Evolutionary conservation across 2,329 filamentous ascomycete genomes (phyloP).

Genomic region (Dactylellina cionopaga): DNA sequence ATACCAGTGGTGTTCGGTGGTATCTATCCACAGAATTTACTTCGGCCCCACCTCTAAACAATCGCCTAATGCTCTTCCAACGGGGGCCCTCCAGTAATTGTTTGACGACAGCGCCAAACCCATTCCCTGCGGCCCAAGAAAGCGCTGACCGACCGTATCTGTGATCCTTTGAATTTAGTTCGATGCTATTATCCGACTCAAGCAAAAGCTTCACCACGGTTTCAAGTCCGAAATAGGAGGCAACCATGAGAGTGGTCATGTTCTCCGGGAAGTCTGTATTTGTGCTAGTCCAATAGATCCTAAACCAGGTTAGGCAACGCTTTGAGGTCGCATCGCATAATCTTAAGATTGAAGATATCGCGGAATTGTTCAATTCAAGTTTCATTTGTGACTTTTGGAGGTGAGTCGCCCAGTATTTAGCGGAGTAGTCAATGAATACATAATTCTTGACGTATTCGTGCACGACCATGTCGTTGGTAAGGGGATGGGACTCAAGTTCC

Average conservation of each 20-base stretch:
- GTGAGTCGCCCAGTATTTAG: background rate
- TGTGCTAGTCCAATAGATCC: background rate
- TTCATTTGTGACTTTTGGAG: background rate
- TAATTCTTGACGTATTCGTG: background rate
- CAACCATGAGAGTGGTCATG: background rate
- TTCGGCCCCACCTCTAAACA: background rate
- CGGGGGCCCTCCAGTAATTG: background rate
- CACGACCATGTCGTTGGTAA: background rate
- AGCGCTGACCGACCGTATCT: constrained; percentile 24
- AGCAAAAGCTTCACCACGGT: background rate
- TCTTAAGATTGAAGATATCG: background rate
- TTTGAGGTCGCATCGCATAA: background rate
- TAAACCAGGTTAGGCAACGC: background rate
- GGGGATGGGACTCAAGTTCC: constrained; percentile 3
- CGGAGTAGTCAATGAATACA: background rate
- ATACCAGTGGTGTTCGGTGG: background rate
- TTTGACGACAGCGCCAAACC: background rate
- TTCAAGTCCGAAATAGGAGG: background rate
- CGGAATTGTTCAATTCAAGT: background rate
- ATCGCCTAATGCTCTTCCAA: background rate
- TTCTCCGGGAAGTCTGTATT: background rate
- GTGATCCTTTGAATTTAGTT: constrained; percentile 3
- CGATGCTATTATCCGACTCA: background rate
- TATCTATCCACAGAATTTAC: background rate
- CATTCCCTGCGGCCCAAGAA: constrained; percentile 20